Conservation (phyloP, 2,329 filamentous ascomycete species). For the Colletotrichum tropicicola region DNA sequence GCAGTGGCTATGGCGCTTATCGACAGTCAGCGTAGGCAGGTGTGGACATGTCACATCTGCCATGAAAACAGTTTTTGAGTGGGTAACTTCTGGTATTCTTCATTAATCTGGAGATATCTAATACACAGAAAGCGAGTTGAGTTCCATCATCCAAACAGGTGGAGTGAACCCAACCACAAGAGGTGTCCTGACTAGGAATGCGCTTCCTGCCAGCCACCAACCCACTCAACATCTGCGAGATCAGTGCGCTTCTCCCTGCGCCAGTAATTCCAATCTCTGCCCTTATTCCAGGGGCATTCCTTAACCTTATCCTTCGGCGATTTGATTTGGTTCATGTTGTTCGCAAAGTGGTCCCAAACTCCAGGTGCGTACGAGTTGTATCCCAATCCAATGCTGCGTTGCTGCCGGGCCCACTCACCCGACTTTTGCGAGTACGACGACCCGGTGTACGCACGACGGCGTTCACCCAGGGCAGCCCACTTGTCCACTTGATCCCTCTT, state of each 20-base stretch:
- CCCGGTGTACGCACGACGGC: conserved; percentile 73
- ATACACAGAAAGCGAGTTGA: conserved; percentile 74
- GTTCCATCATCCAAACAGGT: conserved; percentile 43
- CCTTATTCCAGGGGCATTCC: conserved; percentile 66
- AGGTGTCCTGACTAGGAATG: conserved; percentile 55
- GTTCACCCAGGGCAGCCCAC: conserved; percentile 88
- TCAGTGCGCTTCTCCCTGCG: conserved; percentile 70
- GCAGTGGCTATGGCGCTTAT: too few relatives aligned
- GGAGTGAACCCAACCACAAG: conserved; percentile 66
- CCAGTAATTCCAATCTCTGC: conserved; percentile 68
- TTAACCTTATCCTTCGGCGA: conserved; percentile 56
- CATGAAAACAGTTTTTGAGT: conserved; percentile 51
- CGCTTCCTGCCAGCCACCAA: conserved; percentile 85
- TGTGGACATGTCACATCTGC: not conserved
- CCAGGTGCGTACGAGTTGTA: conserved; percentile 58
- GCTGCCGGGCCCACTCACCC: conserved; percentile 54
- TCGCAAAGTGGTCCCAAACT: conserved; percentile 55
- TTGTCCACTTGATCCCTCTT: conserved; percentile 78
- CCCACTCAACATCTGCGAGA: conserved; percentile 89
- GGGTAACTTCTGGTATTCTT: conserved; percentile 74
- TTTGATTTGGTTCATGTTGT: conserved; percentile 48
- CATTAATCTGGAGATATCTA: conserved; percentile 57
- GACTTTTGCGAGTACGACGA: conserved; percentile 59
- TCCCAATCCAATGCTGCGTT: conserved; percentile 58
- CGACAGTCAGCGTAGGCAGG: not conserved